Evolutionary conservation across 2,329 filamentous ascomycete genomes (phyloP), one percentile per base, ranked within the genome.

Genomic region (Pestalotiopsis sp.): DNA sequence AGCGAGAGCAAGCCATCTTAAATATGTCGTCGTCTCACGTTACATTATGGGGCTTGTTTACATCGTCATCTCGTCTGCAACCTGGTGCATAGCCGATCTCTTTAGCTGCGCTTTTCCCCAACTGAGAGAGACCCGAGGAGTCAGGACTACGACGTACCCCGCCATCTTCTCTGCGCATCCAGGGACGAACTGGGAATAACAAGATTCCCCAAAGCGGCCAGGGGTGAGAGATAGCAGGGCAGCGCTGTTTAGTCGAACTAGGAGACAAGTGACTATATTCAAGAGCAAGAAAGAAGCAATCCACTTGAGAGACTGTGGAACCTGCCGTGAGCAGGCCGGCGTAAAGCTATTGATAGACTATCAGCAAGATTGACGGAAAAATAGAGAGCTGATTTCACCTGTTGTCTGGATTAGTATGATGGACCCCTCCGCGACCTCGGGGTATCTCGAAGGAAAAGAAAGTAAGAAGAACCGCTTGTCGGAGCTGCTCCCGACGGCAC

Each of bases 21-120:
- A 52, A n/a, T 52, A 52, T 7, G 45, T n/a, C 14, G 7, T 52
- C 5, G 17, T 17, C 45, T n/a, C 31, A 61, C 7, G 59, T 61
- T 61, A 61, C 59, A 61, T 61, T 36, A 25, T 61, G n/a, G 59
- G n/a, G 17, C 59, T 61, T 61, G 31, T 61, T 61, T 36, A 61
- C 59, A 61, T 61, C 59, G 59, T 61, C 59, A 61, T 61, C 20
- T 39, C 25, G 7, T 4, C 59, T 36, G 31, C 31, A 36, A 61
- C 14, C 45, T 52, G 17, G 17, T 52, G n/a, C 45, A 39, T 61
- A 61, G 31, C 59, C 31, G 59, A 61, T 52, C 14, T 31, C 27
- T n/a, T 20, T 52, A 52, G 45, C 45, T 52, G 45, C 17, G 7
- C 14, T 52, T 17, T 52, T n/a, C 45, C 45, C 14, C 39, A 45